Evolutionary conservation across 495 filamentous ascomycete species (phyloP), one percentile per base, ranked within the genome.

Genomic region (Aspergillus carlsbadensis): DNA sequence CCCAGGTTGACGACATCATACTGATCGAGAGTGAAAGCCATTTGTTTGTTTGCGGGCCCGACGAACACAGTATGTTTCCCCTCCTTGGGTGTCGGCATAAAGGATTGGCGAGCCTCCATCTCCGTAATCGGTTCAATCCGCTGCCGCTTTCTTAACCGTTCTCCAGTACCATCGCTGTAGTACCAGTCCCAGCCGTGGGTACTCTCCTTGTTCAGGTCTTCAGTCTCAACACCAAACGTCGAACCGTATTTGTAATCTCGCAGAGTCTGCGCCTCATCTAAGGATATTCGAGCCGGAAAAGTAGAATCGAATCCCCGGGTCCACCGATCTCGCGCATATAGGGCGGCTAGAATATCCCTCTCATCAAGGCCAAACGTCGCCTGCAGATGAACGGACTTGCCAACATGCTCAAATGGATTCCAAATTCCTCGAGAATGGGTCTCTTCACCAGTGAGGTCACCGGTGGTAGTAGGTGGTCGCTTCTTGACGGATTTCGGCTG

Each of bases 151-250:
- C 62, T 67, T 34, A 84, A 80, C 8, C 21, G 46, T 13, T 62
- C 60, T 35, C 71, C 69, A 17, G 70, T 67, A 18, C 70, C 69
- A 21, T 70, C 49, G 13, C 70, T 63, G 51, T 78, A 72, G 54
- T 82, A 87, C 84, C 83, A 86, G 52, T 77, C 69, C 80, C 80
- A 84, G n/a, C 72, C 75, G 13, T 59, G 56, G 0, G 72, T 75
- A 43, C 70, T 70, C 65, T 85, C 81, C 42, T 51, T 66, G 35
- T 71, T 54, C 33, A 72, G 26, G 41, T 72, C 71, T 39, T 75
- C 76, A 21, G 74, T 71, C 6, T 65, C 57, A 15, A 67, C 59
- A 3, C 76, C 76, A 56, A 70, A 69, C 0, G 70, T 69, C 52
- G 67, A 60, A 10, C 75, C 81, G 50, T 76, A 79, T n/a, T 64